Percentiles rank a stretch among this genome's conserved stretches.
phyloP scores from a whole-genome alignment of 805 yeast species.

The Teunomyces barrocoloradensis region DNA sequence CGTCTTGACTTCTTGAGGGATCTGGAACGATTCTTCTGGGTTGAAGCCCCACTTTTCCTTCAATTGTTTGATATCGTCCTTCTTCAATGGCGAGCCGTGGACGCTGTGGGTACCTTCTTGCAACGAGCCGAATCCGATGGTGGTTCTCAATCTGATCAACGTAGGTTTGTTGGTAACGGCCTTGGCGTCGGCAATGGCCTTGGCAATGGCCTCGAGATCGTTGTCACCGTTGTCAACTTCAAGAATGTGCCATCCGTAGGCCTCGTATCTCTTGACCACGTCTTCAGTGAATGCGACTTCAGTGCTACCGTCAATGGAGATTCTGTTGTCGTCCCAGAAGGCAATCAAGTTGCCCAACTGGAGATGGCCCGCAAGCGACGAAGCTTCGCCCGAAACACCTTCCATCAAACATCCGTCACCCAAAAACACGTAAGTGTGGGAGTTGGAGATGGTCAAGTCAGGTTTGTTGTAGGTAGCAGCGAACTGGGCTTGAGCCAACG shows the following conservation, averaged over 20 bases:
- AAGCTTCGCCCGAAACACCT: constrained; percentile 94
- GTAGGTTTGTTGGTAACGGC: constrained; percentile 80
- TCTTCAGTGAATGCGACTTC: constrained; percentile 90
- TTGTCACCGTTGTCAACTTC: constrained; percentile 78
- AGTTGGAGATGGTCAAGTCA: constrained; percentile 66
- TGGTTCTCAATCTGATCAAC: constrained; percentile 81
- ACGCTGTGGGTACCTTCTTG: constrained; percentile 84
- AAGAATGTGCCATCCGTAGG: constrained; percentile 92
- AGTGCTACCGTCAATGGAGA: constrained; percentile 95
- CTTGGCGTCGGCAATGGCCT: constrained; percentile 82
- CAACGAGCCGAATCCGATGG: constrained; percentile 91
- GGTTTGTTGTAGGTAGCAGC: constrained; percentile 96
- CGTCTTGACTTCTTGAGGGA: constrained; percentile 80
- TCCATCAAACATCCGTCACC: constrained; percentile 99
- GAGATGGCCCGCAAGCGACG: constrained; percentile 94
- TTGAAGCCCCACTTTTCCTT: constrained; percentile 83
- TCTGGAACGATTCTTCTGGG: constrained; percentile 75
- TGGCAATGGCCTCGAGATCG: constrained; percentile 66
- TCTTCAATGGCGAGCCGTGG: constrained; percentile 94
- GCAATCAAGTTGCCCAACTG: constrained; percentile 90
- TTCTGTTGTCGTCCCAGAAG: constrained; percentile 94
- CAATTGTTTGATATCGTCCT: constrained; percentile 86
- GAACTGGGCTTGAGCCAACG: constrained; percentile 87
- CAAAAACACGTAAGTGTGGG: constrained; percentile 72
- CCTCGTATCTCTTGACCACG: constrained; percentile 76